phyloP scores from a whole-genome alignment of 306 rosid species.

The Ochetophila trinervis region DNA sequence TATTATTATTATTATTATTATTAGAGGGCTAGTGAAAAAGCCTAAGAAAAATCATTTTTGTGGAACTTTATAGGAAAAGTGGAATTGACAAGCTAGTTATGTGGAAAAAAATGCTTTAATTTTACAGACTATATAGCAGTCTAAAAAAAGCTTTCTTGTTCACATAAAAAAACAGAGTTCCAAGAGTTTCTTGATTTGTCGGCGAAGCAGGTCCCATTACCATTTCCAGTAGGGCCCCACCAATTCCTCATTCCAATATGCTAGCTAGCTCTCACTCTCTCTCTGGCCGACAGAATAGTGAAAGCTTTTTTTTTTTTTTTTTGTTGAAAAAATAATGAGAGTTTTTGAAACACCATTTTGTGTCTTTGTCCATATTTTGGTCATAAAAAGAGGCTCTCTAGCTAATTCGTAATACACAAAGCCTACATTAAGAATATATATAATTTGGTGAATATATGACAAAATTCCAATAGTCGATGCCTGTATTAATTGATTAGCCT shows the following conservation, averaged over 20 bases:
- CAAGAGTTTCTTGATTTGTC: slow-evolving; percentile 37
- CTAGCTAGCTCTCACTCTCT: neutral
- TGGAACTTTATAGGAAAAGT: too few species aligned
- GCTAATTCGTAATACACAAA: neutral
- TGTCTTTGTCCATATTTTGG: slow-evolving; percentile 14
- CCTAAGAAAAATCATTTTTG: too few species aligned
- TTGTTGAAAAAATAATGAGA: slow-evolving; percentile 38
- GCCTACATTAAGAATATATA: neutral
- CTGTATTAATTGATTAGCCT: neutral
- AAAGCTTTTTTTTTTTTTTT: too few species aligned
- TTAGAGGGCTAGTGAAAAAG: too few species aligned
- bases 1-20: too few species aligned
- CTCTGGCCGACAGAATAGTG: slow-evolving; percentile 60
- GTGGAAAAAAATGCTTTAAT: too few species aligned
- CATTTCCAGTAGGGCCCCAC: slow-evolving; percentile 17
- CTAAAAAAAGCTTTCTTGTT: too few species aligned
- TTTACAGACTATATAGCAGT: too few species aligned
- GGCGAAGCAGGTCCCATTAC: slow-evolving; percentile 41
- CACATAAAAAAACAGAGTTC: neutral
- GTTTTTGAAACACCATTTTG: neutral
- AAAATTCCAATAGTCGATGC: slow-evolving; percentile 2
- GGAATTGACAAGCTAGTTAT: too few species aligned
- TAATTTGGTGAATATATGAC: slow-evolving; percentile 3
- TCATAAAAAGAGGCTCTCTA: slow-evolving; percentile 31
- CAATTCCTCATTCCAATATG: neutral